Conservation (phyloP, 768 basidiomycete species). For the Lyophyllum shimeji region DNA sequence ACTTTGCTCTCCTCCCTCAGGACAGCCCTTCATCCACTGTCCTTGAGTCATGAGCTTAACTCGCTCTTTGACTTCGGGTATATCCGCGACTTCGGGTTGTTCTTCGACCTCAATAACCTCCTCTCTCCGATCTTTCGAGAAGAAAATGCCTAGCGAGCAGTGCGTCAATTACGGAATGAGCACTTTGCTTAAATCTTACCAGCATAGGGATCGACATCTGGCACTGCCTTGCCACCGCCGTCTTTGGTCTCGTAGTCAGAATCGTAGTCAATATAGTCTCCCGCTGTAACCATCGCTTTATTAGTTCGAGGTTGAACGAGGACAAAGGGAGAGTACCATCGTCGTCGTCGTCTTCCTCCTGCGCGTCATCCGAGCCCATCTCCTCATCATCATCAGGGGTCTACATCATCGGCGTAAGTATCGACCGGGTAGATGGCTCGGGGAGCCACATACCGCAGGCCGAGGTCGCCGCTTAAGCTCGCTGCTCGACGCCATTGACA, state of each 20-base stretch:
- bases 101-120: conserved; percentile 93
- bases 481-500: conserved; percentile 38
- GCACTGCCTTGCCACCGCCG: conserved; percentile 37
- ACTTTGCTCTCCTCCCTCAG: conserved; percentile 88
- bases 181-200: conserved; percentile 40
- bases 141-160: conserved; percentile 71
- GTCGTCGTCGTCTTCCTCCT: conserved; percentile 53
- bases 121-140: conserved; percentile 90
- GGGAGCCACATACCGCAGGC: conserved; percentile 23
- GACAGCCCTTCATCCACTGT: conserved; percentile 97
- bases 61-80: conserved; percentile 42
- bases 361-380: conserved; percentile 41
- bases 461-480: conserved; percentile 23
- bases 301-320: not conserved
- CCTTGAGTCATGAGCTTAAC: conserved; percentile 80
- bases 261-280: conserved; percentile 78
- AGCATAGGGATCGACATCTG: conserved; percentile 86
- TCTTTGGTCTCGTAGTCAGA: conserved; percentile 64
- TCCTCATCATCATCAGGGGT: conserved; percentile 63
- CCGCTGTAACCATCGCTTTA: conserved; percentile 32
- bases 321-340: conserved; percentile 34
- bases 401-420: conserved; percentile 29
- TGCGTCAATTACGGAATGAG: conserved; percentile 9
- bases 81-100: conserved; percentile 52
- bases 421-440: not conserved